These are phyloP conservation scores for Allantophomopsis cytisporea DNA, from an alignment of 2,329 filamentous ascomycete species.

Conservation along the genomic window DNA sequence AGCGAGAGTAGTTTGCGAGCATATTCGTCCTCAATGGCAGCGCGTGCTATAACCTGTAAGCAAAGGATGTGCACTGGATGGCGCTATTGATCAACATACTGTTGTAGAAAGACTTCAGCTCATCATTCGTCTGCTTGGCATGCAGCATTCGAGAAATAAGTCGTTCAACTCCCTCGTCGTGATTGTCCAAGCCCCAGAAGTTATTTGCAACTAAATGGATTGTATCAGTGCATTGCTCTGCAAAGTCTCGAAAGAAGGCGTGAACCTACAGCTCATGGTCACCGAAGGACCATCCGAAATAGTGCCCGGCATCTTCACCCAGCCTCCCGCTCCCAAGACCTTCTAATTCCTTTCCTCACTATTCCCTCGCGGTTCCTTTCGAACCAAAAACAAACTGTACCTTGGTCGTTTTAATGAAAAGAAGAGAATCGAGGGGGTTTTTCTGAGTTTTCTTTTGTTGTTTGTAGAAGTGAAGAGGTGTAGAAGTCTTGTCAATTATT, in stretches of 20 bases:
- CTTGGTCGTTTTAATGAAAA: too few relatives aligned
- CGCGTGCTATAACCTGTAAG: constrained; percentile 45
- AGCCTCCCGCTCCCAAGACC: too few relatives aligned
- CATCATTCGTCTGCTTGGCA: constrained; percentile 89
- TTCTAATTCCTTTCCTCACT: too few relatives aligned
- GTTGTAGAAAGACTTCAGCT: constrained; percentile 81
- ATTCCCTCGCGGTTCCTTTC: too few relatives aligned
- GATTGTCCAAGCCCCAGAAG: constrained; percentile 87
- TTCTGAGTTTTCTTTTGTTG: too few relatives aligned
- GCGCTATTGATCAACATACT: constrained; percentile 32
- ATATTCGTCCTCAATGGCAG: constrained; percentile 94
- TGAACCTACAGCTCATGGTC: constrained; percentile 19
- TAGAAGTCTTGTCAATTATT: too few relatives aligned
- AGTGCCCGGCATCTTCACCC: constrained; percentile 14
- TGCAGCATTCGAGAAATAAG: constrained; percentile 89
- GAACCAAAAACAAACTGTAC: too few relatives aligned
- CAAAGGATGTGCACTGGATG: neutral
- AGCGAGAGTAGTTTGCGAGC: constrained; percentile 76
- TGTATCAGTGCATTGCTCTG: constrained; percentile 13
- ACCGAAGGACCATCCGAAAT: constrained; percentile 20
- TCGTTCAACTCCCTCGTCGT: constrained; percentile 80
- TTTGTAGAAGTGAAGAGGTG: too few relatives aligned
- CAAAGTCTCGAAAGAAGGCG: neutral
- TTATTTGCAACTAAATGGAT: constrained; percentile 78
- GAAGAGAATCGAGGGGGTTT: too few relatives aligned